A percentile compares a stretch with the other conserved stretches of the same genome.
phyloP scores from a whole-genome alignment of 2,329 filamentous ascomycete genomes.

The Lachnellula hyalina region DNA sequence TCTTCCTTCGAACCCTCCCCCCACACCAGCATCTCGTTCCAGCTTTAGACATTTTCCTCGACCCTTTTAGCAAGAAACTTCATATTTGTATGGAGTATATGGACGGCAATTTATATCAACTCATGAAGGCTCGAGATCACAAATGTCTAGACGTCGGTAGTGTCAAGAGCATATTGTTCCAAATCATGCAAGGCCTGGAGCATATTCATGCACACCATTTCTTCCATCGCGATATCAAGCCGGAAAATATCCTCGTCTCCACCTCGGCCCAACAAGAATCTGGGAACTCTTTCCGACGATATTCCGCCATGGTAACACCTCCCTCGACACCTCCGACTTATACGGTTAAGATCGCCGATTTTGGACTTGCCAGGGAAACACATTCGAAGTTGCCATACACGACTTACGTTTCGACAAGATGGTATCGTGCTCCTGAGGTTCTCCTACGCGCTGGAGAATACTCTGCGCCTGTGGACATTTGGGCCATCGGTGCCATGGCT shows the following conservation, averaged over 20 bases:
- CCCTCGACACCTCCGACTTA: conserved; percentile 91
- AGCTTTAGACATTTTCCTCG: conserved; percentile 94
- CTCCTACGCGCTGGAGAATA: conserved; percentile 91
- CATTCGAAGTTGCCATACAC: conserved; percentile 96
- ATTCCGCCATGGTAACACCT: conserved; percentile 88
- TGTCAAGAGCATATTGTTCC: conserved; percentile 96
- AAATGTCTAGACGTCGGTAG: conserved; percentile 84
- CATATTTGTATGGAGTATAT: conserved; percentile 99
- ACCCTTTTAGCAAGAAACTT: conserved; percentile 91
- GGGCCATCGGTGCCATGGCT: conserved; percentile 97
- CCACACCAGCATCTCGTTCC: conserved; percentile 90
- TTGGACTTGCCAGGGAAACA: conserved; percentile 93
- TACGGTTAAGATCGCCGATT: conserved; percentile 97
- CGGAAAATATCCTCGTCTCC: conserved; percentile 95
- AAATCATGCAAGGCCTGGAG: conserved; percentile 92
- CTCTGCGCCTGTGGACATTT: conserved; percentile 95
- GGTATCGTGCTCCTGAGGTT: conserved; percentile 92
- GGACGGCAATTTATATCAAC: conserved; percentile 97
- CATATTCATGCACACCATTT: conserved; percentile 97
- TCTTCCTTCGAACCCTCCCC: conserved; percentile 88
- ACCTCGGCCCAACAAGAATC: conserved; percentile 76
- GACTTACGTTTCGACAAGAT: conserved; percentile 95
- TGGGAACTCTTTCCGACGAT: conserved; percentile 80
- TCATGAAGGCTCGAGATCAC: conserved; percentile 98
- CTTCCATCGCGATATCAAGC: conserved; percentile 98